These are phyloP conservation scores for Phlebiopsis gigantea DNA, from an alignment of 768 basidiomycete genomes.

Conservation along the genomic window DNA sequence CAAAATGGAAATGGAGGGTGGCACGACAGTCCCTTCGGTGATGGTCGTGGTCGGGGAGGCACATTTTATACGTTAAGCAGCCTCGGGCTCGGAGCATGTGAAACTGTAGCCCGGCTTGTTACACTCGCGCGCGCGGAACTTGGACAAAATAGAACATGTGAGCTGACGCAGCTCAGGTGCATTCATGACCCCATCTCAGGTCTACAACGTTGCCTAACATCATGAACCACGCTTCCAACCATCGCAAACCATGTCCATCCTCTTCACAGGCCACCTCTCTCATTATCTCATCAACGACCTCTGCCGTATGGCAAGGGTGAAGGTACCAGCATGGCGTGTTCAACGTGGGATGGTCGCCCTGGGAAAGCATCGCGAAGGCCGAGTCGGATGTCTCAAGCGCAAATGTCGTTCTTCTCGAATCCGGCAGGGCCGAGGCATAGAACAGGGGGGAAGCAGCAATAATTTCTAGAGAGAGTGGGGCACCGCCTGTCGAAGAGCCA, in stretches of 20 bases:
- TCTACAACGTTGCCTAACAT: slow-evolving; percentile 63
- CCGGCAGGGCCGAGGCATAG: slow-evolving; percentile 39
- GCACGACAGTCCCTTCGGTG: slow-evolving; percentile 2
- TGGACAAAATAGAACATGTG: slow-evolving; percentile 1
- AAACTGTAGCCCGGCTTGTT: neutral
- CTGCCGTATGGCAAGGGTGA: slow-evolving; percentile 78
- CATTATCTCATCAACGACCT: slow-evolving; percentile 66
- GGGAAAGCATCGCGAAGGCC: slow-evolving; percentile 73
- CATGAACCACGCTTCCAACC: slow-evolving; percentile 78
- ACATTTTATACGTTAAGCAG: slow-evolving; percentile 3
- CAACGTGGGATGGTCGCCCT: slow-evolving; percentile 81
- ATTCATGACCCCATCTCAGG: slow-evolving; percentile 20
- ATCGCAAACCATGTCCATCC: slow-evolving; percentile 33
- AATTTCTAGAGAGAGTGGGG: slow-evolving; percentile 50
- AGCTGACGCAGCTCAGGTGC: slow-evolving; percentile 1
- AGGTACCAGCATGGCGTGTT: slow-evolving; percentile 78
- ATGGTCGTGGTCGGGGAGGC: neutral
- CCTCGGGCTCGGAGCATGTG: neutral
- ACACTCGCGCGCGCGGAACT: neutral
- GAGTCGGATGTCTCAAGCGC: slow-evolving; percentile 46
- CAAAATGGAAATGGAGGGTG: slow-evolving; percentile 7
- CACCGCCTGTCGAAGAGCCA: slow-evolving; percentile 47
- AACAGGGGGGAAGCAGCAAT: slow-evolving; percentile 59
- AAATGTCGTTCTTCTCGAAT: slow-evolving; percentile 44
- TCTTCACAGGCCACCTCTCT: slow-evolving; percentile 34